Base-by-base conservation (phyloP, 2,329 filamentous ascomycete species). In the Botryotinia calthae region DNA sequence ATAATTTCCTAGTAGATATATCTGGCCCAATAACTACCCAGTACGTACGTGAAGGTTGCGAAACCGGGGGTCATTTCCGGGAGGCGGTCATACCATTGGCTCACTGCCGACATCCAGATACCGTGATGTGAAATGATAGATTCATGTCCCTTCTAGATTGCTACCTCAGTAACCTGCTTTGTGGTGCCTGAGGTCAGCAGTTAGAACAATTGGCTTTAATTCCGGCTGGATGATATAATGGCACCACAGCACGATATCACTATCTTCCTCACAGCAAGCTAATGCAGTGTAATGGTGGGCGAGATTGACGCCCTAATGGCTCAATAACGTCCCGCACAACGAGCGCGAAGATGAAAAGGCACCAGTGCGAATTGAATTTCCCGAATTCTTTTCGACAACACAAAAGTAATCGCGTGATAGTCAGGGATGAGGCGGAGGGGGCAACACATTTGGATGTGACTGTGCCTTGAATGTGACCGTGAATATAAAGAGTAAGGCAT, bases 241-340 rank as follows among this genome's bases (percentile, higher is more conserved):
- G 25, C 56, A 37, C 48, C n/a, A 56, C 25, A 40, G 48, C 48
- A 44, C 44, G 46, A 54, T 40, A 63, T 40, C 25, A 25, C 28
- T 48, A 40, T 46, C 51, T 66, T 44, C 28, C 46, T 46, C 48
- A 67, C 70, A 59, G 48, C 10, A 48, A 51, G 25, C 62, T 59
- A 72, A 72, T 72, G 70, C 51, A 40, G 62, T 72, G 70, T 68
- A 67, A 40, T 68, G 51, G 40, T 61, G 62, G 70, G 51, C 25
- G 62, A 58, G 28, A 31, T 66, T 68, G 40, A n/a, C 28, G 62
- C 48, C 28, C 31, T 46, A 68, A 42, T 68, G 48, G 48, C 40
- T 46, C 58, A 51, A 72, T 16, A 66, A 40, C n/a, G 65, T 67
- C 42, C 40, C n/a, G 65, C 31, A 25, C 62, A 34, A 48, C 22